Conservation (phyloP, 2,329 filamentous ascomycete genomes). For the Pseudogymnoascus pannorum region DNA sequence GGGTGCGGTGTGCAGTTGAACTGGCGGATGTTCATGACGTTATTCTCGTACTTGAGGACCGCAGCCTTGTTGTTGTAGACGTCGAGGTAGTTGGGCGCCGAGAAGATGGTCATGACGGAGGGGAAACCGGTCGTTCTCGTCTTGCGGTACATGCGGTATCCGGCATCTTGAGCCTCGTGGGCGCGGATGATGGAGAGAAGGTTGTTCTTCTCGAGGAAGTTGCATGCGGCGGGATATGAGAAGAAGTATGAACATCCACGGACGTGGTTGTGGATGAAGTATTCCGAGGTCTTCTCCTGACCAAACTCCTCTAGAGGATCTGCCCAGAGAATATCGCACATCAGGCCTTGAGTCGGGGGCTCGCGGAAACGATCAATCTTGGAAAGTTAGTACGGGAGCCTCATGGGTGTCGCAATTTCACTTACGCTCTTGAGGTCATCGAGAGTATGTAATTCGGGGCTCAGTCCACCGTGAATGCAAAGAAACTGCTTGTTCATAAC, state of each 20-base stretch:
- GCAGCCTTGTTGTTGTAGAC: conserved; percentile 99
- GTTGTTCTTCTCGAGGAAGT: conserved; percentile 98
- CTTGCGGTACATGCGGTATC: conserved; percentile 98
- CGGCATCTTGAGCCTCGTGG: conserved; percentile 96
- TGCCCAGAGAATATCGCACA: conserved; percentile 99
- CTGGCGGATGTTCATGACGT: conserved; percentile 99
- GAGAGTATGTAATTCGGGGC: conserved; percentile 89
- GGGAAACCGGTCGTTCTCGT: conserved; percentile 96
- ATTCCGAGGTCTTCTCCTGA: conserved; percentile 96
- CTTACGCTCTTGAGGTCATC: conserved; percentile 85
- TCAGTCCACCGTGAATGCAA: conserved; percentile 94
- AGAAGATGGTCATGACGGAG: conserved; percentile 99
- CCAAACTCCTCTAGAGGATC: conserved; percentile 97
- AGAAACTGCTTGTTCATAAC: conserved; percentile 99
- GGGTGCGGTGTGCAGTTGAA: conserved; percentile 99
- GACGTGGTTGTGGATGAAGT: conserved; percentile 96
- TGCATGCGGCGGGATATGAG: conserved; percentile 93
- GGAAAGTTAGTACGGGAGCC: conserved; percentile 10
- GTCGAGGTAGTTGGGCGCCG: conserved; percentile 95
- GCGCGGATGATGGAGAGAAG: conserved; percentile 93
- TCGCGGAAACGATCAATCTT: conserved; percentile 97
- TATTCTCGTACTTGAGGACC: conserved; percentile 98
- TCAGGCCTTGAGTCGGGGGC: conserved; percentile 91
- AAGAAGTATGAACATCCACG: conserved; percentile 99
- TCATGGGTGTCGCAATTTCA: conserved; percentile 15